Evolutionary conservation across 495 filamentous ascomycete species (phyloP).

Genomic region (Aspergillus baeticus): DNA sequence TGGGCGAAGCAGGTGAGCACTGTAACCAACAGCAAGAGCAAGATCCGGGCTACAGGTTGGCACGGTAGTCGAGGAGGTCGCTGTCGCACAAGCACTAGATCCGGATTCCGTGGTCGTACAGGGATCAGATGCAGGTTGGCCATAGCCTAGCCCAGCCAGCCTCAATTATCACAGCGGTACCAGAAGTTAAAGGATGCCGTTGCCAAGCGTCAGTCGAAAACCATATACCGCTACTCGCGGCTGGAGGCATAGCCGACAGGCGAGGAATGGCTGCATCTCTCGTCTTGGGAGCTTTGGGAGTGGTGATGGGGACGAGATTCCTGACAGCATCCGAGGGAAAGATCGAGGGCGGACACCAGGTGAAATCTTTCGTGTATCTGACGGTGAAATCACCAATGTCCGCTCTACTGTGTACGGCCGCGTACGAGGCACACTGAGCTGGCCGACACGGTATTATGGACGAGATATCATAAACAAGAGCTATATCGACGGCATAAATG

Average conservation of each 20-base stretch:
- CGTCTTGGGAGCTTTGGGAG: conserved; percentile 60
- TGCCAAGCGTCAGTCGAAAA: conserved; percentile 17
- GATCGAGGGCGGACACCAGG: conserved; percentile 53
- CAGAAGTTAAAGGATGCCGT: conserved; percentile 57
- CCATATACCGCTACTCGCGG: conserved; percentile 57
- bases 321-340: conserved; percentile 58
- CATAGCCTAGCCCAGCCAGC: conserved; percentile 62
- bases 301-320: conserved; percentile 69
- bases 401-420: conserved; percentile 67
- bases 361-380: conserved; percentile 54
- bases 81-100: conserved; percentile 29
- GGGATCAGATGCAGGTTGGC: conserved; percentile 70
- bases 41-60: conserved; percentile 71
- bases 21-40: conserved; percentile 40
- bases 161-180: conserved; percentile 53
- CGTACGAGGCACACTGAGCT: conserved; percentile 59
- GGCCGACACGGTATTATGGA: conserved; percentile 62
- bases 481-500: conserved; percentile 27
- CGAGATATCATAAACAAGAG: conserved; percentile 62
- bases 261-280: conserved; percentile 61
- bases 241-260: conserved; percentile 68
- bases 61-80: conserved; percentile 56
- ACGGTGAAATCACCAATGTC: conserved; percentile 64
- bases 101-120: conserved; percentile 71
- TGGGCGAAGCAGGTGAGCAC: conserved; percentile 4